A percentile compares a stretch with the other conserved stretches of the same genome.
Evolutionary conservation across 163 green algal genomes (phyloP).

Genomic region (Scenedesmus sp.): DNA sequence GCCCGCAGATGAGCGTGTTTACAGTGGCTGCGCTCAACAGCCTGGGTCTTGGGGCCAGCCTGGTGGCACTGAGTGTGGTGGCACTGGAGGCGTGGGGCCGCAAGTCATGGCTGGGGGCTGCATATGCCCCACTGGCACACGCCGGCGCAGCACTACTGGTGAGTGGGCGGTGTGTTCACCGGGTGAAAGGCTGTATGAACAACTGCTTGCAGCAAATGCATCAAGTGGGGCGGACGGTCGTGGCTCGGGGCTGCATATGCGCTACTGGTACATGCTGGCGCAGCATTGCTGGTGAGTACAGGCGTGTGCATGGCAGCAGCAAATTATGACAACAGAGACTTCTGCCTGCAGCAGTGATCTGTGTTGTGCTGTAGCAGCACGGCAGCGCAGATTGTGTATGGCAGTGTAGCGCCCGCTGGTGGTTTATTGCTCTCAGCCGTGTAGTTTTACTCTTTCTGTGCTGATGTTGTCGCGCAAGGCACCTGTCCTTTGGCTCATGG

Average conservation of each 20-base stretch:
- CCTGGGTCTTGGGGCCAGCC: conserved; percentile 61
- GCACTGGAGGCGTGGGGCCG: conserved; percentile 57
- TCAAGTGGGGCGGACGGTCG: background rate
- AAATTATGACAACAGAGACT: no score
- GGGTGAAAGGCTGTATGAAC: no score
- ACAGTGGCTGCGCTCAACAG: conserved; percentile 61
- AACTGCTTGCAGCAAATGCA: no score
- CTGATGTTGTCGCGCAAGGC: no score
- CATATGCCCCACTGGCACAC: conserved; percentile 58
- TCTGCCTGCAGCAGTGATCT: no score
- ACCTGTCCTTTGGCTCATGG: background rate
- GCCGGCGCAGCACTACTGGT: conserved; percentile 53
- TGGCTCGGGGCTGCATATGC: conserved; percentile 38
- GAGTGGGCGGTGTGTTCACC: background rate
- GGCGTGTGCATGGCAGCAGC: no score
- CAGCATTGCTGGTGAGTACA: conserved; percentile 50
- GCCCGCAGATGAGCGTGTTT: conserved; percentile 60
- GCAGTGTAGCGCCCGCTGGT: no score
- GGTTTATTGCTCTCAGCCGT: background rate
- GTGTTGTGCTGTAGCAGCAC: no score
- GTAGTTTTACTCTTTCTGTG: background rate
- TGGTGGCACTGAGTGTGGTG: conserved; percentile 61
- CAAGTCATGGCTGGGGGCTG: conserved; percentile 3
- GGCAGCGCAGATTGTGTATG: no score
- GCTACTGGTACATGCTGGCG: conserved; percentile 58